Evolutionary conservation across 768 basidiomycete genomes (phyloP).

Genomic region (Mrakia frigida): DNA sequence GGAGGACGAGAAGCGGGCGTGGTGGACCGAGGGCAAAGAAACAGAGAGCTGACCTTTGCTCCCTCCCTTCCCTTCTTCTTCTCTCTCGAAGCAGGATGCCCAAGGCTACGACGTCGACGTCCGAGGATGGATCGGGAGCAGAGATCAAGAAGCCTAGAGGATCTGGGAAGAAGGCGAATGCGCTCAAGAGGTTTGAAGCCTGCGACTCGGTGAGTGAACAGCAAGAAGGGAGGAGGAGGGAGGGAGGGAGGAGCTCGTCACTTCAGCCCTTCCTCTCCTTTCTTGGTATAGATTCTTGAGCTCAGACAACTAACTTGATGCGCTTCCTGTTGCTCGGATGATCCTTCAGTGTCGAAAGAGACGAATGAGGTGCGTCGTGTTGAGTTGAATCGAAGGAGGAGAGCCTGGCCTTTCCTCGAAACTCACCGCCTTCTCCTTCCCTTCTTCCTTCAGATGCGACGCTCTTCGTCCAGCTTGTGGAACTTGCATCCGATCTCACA

Average conservation of each 20-base stretch:
- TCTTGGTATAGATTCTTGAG: not conserved
- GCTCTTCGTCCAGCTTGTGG: not conserved
- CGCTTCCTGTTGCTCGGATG: not conserved
- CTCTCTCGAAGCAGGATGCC: too few species aligned
- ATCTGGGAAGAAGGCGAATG: slow-evolving; percentile 3
- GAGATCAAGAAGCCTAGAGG: not conserved
- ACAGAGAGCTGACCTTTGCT: too few species aligned
- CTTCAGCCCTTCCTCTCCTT: not conserved
- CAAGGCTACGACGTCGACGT: too few species aligned
- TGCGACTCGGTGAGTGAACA: not conserved
- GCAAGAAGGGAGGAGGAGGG: too few species aligned
- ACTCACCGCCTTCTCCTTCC: not conserved
- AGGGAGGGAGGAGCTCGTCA: not conserved
- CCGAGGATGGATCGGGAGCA: too few species aligned
- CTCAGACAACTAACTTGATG: not conserved
- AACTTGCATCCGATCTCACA: slow-evolving; percentile 11
- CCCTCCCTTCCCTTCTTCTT: too few species aligned
- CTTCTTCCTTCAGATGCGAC: slow-evolving; percentile 16
- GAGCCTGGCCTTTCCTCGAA: not conserved
- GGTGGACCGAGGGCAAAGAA: too few species aligned
- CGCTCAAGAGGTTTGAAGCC: not conserved
- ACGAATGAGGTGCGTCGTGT: not conserved
- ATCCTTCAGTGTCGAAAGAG: not conserved
- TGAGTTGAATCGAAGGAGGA: not conserved
- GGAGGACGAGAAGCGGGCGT: too few species aligned